These are phyloP conservation scores for Aspergillus sp. DNA, from an alignment of 2,329 filamentous ascomycete genomes.

Conservation along the genomic window DNA sequence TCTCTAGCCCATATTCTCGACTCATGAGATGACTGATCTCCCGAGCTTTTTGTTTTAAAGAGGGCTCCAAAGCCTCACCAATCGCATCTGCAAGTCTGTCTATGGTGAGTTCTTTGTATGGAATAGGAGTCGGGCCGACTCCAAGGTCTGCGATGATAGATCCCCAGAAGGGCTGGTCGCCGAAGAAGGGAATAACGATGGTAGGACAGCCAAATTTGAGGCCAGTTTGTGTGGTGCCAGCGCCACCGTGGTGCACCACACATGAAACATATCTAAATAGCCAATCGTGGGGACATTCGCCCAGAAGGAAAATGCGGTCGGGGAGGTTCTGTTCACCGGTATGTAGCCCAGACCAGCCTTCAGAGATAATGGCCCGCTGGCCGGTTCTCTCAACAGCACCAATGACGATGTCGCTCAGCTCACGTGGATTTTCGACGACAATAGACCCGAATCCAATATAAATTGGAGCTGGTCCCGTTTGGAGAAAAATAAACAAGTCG, in stretches of 20 bases:
- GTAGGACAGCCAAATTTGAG: not conserved
- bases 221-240: not conserved
- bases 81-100: not conserved
- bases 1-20: not conserved
- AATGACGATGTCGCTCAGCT: not conserved
- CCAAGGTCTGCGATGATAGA: slow-evolving; percentile 69
- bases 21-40: too few relatives aligned
- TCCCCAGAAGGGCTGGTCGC: slow-evolving; percentile 77
- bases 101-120: slow-evolving; percentile 56
- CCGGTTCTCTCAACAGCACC: not conserved
- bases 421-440: not conserved
- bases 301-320: not conserved
- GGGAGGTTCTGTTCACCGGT: not conserved
- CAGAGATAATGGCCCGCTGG: not conserved
- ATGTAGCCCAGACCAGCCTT: slow-evolving; percentile 1
- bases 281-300: slow-evolving; percentile 1
- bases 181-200: slow-evolving; percentile 64
- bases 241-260: slow-evolving; percentile 1
- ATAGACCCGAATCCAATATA: slow-evolving; percentile 7
- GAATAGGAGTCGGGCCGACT: slow-evolving; percentile 67
- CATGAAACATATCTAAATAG: not conserved
- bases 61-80: not conserved
- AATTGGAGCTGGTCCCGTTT: not conserved
- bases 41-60: too few relatives aligned
- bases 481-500: not conserved